Evolutionary conservation across 768 basidiomycete species (phyloP).

Genomic region (Ramaria rubella): DNA sequence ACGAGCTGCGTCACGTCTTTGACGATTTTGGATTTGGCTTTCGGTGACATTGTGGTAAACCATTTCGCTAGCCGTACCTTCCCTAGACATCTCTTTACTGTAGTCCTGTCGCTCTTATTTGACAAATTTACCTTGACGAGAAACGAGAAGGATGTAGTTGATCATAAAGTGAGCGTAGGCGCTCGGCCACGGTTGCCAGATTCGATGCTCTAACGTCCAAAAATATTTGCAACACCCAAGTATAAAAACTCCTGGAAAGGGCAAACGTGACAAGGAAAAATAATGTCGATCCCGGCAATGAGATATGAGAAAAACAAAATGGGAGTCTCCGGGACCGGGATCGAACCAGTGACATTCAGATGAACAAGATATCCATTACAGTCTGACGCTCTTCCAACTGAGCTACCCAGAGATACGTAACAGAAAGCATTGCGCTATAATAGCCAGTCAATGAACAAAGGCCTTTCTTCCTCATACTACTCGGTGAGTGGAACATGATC

Average conservation of each 20-base stretch:
- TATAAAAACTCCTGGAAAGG: too few relatives aligned
- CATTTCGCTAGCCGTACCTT: constrained; percentile 95
- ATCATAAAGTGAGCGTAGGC: constrained; percentile 45
- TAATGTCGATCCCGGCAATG: background rate
- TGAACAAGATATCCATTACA: constrained; percentile 10
- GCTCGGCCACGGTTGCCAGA: too few relatives aligned
- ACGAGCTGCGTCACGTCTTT: constrained; percentile 95
- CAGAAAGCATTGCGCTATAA: background rate
- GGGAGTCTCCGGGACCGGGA: constrained; percentile 6
- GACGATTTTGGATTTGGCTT: constrained; percentile 83
- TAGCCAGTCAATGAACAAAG: background rate
- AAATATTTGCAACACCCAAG: background rate
- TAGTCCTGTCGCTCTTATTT: constrained; percentile 13
- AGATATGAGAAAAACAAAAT: constrained; percentile 7
- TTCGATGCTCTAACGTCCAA: background rate
- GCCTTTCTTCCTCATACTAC: background rate
- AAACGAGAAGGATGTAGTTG: constrained; percentile 90
- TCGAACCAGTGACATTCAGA: constrained; percentile 14
- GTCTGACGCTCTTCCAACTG: constrained; percentile 15
- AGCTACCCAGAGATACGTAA: constrained; percentile 10
- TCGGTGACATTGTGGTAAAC: constrained; percentile 80
- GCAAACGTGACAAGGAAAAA: background rate
- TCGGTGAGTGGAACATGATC: too few relatives aligned
- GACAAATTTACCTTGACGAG: constrained; percentile 65
- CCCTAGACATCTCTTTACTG: constrained; percentile 39